These are phyloP conservation scores for Circinella umbellata DNA, from an alignment of 371 early-diverging fungal species.

Conservation along the genomic window DNA sequence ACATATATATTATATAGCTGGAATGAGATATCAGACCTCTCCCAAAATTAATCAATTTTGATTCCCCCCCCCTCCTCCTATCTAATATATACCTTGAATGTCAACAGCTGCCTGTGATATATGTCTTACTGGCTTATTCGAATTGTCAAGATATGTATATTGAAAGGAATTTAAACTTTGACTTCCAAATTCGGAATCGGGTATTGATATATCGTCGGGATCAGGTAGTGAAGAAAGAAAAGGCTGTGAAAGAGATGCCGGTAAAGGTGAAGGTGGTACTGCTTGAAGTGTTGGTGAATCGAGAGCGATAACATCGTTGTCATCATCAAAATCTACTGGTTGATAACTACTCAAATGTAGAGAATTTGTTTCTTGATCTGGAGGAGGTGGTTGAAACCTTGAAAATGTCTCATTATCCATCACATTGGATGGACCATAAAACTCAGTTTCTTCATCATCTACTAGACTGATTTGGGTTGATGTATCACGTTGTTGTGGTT, in stretches of 20 bases:
- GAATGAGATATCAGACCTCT: neutral
- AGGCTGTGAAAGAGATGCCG: neutral
- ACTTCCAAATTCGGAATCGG: neutral
- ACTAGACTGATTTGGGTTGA: neutral
- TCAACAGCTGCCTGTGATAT: conserved; percentile 32
- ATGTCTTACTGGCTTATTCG: conserved; percentile 25
- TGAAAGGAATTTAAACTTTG: neutral
- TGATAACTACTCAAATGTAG: neutral
- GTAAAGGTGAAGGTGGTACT: neutral
- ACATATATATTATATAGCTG: neutral
- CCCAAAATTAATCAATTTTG: no score
- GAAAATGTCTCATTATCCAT: neutral
- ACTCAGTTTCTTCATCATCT: conserved; percentile 2
- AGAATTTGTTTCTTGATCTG: neutral
- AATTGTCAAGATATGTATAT: conserved; percentile 41
- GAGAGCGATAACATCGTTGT: neutral
- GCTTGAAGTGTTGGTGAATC: neutral
- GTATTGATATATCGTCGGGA: conserved; percentile 5
- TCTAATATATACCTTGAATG: conserved; percentile 24
- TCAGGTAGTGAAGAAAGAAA: neutral
- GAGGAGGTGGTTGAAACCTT: neutral
- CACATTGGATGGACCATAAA: neutral
- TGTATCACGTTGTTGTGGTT: neutral
- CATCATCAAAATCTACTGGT: neutral
- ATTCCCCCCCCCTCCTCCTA: no score